Evolutionary conservation across 768 basidiomycete genomes (phyloP).

Genomic region (Boletus fagicola): DNA sequence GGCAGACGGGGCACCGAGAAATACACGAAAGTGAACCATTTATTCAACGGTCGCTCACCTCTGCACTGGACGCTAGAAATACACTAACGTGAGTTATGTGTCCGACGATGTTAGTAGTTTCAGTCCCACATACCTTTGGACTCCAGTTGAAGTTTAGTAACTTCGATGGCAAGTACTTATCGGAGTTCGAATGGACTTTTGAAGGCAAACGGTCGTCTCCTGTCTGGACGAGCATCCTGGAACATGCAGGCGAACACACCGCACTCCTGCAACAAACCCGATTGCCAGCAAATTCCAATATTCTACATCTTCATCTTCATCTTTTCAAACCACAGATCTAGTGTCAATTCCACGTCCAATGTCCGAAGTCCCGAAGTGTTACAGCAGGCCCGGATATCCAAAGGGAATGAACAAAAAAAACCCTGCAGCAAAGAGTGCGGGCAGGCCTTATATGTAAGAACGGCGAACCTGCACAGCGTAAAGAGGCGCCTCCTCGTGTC

Average conservation of each 20-base stretch:
- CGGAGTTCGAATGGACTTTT: not conserved
- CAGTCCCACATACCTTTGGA: too few species aligned
- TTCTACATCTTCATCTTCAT: too few species aligned
- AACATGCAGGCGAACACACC: too few species aligned
- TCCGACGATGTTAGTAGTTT: not conserved
- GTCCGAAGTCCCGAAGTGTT: not conserved
- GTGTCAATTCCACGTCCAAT: not conserved
- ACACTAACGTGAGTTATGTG: not conserved
- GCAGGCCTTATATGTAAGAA: too few species aligned
- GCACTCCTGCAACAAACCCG: too few species aligned
- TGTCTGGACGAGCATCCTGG: too few species aligned
- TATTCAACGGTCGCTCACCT: too few species aligned
- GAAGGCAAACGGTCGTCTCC: too few species aligned
- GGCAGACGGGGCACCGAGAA: conserved; percentile 45
- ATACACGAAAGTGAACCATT: conserved; percentile 46
- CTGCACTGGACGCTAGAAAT: not conserved
- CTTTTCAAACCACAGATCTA: too few species aligned
- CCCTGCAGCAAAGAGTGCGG: too few species aligned
- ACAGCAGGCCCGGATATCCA: not conserved
- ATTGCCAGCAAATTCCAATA: too few species aligned
- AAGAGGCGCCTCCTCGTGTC: not conserved
- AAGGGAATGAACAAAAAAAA: not conserved
- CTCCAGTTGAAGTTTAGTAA: not conserved
- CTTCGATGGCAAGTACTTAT: not conserved
- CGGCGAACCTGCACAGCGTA: not conserved